A percentile compares a stretch with the other conserved stretches of the same genome.
Evolutionary conservation across 129 eudicot species (phyloP).

Genomic region (Cynara cardunculus): DNA sequence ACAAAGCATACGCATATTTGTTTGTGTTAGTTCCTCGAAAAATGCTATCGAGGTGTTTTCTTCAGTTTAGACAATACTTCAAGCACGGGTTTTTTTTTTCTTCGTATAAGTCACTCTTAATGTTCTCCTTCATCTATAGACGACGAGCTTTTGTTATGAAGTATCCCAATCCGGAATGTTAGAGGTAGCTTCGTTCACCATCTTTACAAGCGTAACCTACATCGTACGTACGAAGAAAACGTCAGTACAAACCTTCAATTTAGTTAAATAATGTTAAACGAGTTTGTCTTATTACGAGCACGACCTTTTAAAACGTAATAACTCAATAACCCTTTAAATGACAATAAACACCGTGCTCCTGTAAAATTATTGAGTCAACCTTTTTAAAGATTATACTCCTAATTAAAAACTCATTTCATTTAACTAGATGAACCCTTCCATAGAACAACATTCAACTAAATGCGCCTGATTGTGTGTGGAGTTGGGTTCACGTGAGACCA

Average conservation of each 20-base stretch:
- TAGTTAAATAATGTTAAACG: not conserved
- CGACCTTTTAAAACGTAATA: too few relatives aligned
- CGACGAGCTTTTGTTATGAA: not conserved
- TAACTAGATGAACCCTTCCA: not conserved
- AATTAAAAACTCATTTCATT: not conserved
- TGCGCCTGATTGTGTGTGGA: not conserved
- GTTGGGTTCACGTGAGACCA: too few relatives aligned
- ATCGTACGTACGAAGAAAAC: slow-evolving; percentile 2
- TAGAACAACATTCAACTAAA: too few relatives aligned
- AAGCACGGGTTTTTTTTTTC: not conserved
- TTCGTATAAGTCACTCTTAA: slow-evolving; percentile 14
- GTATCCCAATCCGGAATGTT: slow-evolving; percentile 69
- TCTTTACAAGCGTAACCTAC: slow-evolving; percentile 63
- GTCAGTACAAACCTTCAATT: not conserved
- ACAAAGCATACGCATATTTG: not conserved
- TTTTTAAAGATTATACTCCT: too few relatives aligned
- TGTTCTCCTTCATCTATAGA: slow-evolving; percentile 1
- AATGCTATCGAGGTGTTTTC: slow-evolving; percentile 12
- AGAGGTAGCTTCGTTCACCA: slow-evolving; percentile 78
- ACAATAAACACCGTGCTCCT: not conserved
- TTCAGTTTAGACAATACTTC: slow-evolving; percentile 4
- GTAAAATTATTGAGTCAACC: too few relatives aligned
- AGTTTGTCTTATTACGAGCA: not conserved
- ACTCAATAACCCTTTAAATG: too few relatives aligned
- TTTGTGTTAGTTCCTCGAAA: slow-evolving; percentile 13